These are phyloP conservation scores for Hyphodiscus sp. DNA, from an alignment of 2,329 filamentous ascomycete genomes.

Conservation along the genomic window DNA sequence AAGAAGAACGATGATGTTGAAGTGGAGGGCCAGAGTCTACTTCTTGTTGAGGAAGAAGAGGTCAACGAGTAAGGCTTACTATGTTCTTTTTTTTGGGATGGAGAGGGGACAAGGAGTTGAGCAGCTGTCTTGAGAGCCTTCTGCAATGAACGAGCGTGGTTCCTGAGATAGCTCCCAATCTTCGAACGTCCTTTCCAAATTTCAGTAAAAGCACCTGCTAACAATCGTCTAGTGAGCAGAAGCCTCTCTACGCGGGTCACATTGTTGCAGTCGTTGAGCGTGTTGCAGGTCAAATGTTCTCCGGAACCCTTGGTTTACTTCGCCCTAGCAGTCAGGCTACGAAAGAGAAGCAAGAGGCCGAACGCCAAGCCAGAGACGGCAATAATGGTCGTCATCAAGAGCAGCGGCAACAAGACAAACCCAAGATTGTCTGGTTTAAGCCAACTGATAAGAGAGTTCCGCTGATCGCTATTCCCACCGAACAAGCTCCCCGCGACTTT, in stretches of 20 bases:
- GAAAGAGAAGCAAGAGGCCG: slow-evolving; percentile 98
- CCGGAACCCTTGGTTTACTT: slow-evolving; percentile 85
- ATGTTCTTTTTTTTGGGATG: too few species aligned
- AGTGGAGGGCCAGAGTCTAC: slow-evolving; percentile 92
- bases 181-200: neutral
- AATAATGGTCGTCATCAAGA: slow-evolving; percentile 64
- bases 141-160: too few species aligned
- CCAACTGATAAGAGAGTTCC: slow-evolving; percentile 98
- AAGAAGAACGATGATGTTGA: slow-evolving; percentile 99
- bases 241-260: slow-evolving; percentile 93
- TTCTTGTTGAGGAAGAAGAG: slow-evolving; percentile 96
- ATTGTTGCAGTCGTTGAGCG: slow-evolving; percentile 97
- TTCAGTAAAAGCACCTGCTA: too few species aligned
- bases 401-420: slow-evolving; percentile 85
- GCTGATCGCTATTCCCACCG: slow-evolving; percentile 94
- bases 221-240: slow-evolving; percentile 52
- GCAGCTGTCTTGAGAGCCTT: too few species aligned
- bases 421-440: slow-evolving; percentile 99
- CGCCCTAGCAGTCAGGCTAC: slow-evolving; percentile 97
- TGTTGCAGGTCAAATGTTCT: slow-evolving; percentile 98
- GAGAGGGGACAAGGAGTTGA: too few species aligned
- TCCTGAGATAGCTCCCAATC: too few species aligned
- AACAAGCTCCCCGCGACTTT: slow-evolving; percentile 95
- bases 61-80: slow-evolving; percentile 67
- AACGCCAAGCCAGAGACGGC: slow-evolving; percentile 85